Percentiles rank a stretch among this genome's conserved stretches.
These are phyloP conservation scores for Actinomortierella ambigua DNA, from an alignment of 371 early-diverging fungal genomes.

Conservation along the genomic window DNA sequence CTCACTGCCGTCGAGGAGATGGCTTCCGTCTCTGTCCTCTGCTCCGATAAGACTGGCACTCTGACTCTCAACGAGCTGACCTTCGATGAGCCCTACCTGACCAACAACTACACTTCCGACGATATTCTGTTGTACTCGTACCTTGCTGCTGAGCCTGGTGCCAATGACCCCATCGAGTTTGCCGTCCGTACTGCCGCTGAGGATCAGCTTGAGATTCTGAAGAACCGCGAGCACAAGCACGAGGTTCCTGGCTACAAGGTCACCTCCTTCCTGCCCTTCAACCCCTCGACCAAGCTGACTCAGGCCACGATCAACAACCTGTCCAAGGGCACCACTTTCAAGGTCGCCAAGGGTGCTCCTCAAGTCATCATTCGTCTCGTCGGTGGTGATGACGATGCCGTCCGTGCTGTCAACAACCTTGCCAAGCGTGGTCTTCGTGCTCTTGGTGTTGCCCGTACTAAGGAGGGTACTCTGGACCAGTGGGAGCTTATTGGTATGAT, in stretches of 20 bases:
- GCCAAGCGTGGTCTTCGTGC: conserved; percentile 91
- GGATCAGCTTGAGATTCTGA: conserved; percentile 72
- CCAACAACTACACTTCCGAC: conserved; percentile 70
- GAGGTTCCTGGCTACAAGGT: conserved; percentile 87
- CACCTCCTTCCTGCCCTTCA: conserved; percentile 88
- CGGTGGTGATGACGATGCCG: conserved; percentile 80
- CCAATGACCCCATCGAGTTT: conserved; percentile 91
- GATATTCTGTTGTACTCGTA: conserved; percentile 87
- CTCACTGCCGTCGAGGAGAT: conserved; percentile 95
- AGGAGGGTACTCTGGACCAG: conserved; percentile 66
- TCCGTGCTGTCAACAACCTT: conserved; percentile 77
- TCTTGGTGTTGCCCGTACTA: conserved; percentile 87
- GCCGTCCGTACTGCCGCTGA: conserved; percentile 87
- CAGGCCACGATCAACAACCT: conserved; percentile 82
- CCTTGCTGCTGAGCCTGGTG: conserved; percentile 89
- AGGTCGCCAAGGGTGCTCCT: conserved; percentile 95
- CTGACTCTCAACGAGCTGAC: conserved; percentile 91
- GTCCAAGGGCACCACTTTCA: conserved; percentile 69
- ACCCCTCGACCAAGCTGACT: conserved; percentile 90
- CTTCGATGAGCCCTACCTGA: conserved; percentile 87
- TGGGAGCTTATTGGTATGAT: conserved; percentile 79
- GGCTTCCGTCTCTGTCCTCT: conserved; percentile 92
- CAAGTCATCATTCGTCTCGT: conserved; percentile 87
- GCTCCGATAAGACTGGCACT: conserved; percentile 98
- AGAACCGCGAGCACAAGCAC: conserved; percentile 57